Conservation (phyloP, 148 eudicot genomes). For the Dianthus caryophyllus region DNA sequence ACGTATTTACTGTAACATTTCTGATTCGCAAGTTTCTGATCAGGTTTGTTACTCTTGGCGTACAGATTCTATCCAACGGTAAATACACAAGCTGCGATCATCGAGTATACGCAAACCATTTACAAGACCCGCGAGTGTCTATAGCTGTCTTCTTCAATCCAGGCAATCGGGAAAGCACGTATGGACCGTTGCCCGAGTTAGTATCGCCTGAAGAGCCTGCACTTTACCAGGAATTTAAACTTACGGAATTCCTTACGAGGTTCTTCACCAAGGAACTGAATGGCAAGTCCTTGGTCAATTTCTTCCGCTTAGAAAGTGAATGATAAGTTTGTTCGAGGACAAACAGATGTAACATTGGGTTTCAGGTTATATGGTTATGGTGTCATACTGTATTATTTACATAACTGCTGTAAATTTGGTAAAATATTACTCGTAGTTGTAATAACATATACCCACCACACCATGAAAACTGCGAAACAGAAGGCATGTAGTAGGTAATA, state of each 20-base stretch:
- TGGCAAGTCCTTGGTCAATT: constrained; percentile 45
- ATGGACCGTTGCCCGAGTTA: constrained; percentile 58
- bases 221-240: constrained; percentile 31
- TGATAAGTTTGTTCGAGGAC: neutral
- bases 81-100: constrained; percentile 62
- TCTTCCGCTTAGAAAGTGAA: constrained; percentile 23
- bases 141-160: constrained; percentile 51
- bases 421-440: too few species aligned
- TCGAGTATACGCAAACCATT: constrained; percentile 50
- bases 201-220: constrained; percentile 48
- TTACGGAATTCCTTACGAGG: constrained; percentile 36
- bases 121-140: constrained; percentile 41
- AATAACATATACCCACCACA: too few species aligned
- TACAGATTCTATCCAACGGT: constrained; percentile 57
- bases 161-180: constrained; percentile 36
- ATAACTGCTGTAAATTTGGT: neutral
- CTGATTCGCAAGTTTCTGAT: too few species aligned
- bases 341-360: neutral
- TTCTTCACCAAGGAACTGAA: constrained; percentile 56
- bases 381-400: neutral
- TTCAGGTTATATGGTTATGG: neutral
- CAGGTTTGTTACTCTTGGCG: neutral
- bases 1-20: too few species aligned
- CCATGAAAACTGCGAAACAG: too few species aligned
- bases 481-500: too few species aligned